Percentiles rank a stretch among this genome's conserved stretches.
These are phyloP conservation scores for Hawksworthiomyces lignivorus DNA, from an alignment of 2,329 filamentous ascomycete species.

Conservation along the genomic window DNA sequence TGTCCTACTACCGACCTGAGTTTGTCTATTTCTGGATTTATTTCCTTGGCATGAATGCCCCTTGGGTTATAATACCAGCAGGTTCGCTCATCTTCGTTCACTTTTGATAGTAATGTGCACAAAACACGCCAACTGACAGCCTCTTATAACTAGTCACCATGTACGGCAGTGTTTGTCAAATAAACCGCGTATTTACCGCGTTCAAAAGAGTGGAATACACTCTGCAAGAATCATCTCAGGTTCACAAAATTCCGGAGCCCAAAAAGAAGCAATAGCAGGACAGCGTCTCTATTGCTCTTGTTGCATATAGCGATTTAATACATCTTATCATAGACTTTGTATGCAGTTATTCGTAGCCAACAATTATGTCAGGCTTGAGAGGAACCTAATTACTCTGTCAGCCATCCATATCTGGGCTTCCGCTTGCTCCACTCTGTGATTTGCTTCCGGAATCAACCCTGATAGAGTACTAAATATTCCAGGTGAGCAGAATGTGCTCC, in stretches of 20 bases:
- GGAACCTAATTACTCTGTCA: constrained; percentile 38
- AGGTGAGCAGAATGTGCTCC: constrained; percentile 37
- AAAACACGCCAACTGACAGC: no score
- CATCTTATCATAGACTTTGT: no score
- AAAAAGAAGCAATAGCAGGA: constrained; percentile 3
- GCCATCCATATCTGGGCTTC: constrained; percentile 43
- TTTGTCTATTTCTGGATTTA: constrained; percentile 56
- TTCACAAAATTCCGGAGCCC: background rate
- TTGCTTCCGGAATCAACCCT: constrained; percentile 44
- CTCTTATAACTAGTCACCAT: constrained; percentile 3
- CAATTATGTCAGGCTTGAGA: constrained; percentile 22
- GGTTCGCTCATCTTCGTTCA: constrained; percentile 31
- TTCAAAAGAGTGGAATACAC: background rate
- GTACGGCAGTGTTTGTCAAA: constrained; percentile 4
- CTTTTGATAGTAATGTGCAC: no score
- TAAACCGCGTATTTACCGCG: constrained; percentile 1
- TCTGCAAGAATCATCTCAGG: background rate
- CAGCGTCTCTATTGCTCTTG: no score
- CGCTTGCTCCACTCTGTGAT: constrained; percentile 40
- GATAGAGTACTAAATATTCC: constrained; percentile 42
- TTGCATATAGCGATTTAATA: no score
- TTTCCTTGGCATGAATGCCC: constrained; percentile 52
- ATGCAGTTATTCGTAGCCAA: no score
- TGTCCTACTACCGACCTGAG: constrained; percentile 51
- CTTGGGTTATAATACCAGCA: constrained; percentile 51